Evolutionary conservation across 31 red algal genomes (phyloP).

Genomic region (Bonnemaisonia californica): DNA sequence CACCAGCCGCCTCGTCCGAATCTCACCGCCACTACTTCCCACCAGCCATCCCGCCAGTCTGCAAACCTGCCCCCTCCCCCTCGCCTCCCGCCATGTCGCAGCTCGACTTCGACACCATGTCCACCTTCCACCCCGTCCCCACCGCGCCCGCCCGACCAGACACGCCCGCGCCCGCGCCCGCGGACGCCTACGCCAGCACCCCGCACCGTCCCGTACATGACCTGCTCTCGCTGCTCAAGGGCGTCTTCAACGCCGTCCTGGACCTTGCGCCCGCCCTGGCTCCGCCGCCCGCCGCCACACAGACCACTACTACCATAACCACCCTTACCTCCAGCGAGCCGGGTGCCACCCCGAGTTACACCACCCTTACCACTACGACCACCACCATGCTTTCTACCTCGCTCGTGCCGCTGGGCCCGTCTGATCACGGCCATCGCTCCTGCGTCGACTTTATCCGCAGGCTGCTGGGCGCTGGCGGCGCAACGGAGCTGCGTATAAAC

Average conservation of each 20-base stretch:
- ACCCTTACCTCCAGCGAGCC: constrained; percentile 20
- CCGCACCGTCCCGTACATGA: constrained; percentile 44
- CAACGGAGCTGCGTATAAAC: constrained; percentile 61
- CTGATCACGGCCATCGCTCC: constrained; percentile 44
- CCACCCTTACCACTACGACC: constrained; percentile 21
- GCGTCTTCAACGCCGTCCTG: constrained; percentile 58
- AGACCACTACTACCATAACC: constrained; percentile 18
- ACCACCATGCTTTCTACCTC: constrained; percentile 36
- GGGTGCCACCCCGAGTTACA: background rate
- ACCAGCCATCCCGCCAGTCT: too few relatives aligned
- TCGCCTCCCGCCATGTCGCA: constrained; percentile 20
- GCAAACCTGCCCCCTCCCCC: too few relatives aligned
- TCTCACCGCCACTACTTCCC: too few relatives aligned
- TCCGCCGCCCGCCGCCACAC: background rate
- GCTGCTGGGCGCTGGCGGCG: constrained; percentile 43
- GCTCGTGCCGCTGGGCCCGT: constrained; percentile 42
- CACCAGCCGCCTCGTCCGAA: too few relatives aligned
- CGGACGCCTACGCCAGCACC: background rate
- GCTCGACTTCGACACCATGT: constrained; percentile 31
- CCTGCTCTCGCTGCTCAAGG: constrained; percentile 49
- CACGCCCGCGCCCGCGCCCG: background rate
- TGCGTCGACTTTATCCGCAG: constrained; percentile 63
- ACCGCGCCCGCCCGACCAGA: background rate
- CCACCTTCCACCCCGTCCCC: constrained; percentile 18
- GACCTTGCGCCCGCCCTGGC: constrained; percentile 45